These are phyloP conservation scores for Punica granatum DNA, from an alignment of 345 rosid species.

Conservation along the genomic window DNA sequence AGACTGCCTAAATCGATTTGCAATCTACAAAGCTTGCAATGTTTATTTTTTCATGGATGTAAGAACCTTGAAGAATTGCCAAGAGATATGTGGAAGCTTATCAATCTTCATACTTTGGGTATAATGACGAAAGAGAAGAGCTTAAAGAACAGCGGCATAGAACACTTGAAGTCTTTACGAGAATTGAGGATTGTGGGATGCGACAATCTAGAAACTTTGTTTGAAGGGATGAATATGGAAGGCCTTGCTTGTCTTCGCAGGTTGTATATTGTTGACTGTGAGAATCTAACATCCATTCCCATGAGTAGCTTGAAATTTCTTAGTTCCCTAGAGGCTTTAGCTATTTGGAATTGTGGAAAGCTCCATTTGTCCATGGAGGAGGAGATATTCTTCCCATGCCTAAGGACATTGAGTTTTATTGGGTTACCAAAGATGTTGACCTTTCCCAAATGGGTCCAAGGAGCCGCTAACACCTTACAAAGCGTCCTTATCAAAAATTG, in stretches of 20 bases:
- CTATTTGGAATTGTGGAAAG: background rate
- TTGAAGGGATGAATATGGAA: constrained; percentile 3
- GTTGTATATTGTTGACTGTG: background rate
- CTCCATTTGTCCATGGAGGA: background rate
- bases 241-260: constrained; percentile 7
- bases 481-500: background rate
- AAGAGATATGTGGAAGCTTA: constrained; percentile 1
- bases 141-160: constrained; percentile 7
- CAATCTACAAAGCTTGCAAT: constrained; percentile 10
- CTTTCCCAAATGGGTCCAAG: background rate
- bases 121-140: constrained; percentile 4
- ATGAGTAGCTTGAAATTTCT: background rate
- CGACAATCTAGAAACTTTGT: constrained; percentile 12
- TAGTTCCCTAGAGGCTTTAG: constrained; percentile 1
- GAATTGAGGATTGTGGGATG: background rate
- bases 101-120: background rate
- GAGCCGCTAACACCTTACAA: background rate
- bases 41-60: background rate
- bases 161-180: constrained; percentile 10
- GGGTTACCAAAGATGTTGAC: background rate
- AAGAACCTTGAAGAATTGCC: constrained; percentile 8
- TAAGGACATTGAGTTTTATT: background rate
- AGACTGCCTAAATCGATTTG: constrained; percentile 10
- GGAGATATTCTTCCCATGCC: background rate
- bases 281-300: constrained; percentile 8